Conservation (phyloP, 805 yeast species). For the Debaryomyces prosopidis region DNA sequence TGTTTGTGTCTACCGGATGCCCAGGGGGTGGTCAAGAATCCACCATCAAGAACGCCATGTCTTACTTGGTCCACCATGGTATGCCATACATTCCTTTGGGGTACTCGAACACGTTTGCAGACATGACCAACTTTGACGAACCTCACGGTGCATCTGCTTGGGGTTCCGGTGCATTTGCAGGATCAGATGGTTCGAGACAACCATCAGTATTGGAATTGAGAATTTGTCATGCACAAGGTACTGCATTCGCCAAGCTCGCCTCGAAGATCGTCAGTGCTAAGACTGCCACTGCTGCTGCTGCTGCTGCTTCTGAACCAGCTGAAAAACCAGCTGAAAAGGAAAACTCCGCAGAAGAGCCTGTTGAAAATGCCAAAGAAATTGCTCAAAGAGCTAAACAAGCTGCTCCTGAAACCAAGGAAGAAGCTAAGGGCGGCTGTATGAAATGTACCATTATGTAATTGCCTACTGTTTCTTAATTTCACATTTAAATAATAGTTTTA, state of each 20-base stretch:
- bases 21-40: slow-evolving; percentile 80
- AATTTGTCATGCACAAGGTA: slow-evolving; percentile 69
- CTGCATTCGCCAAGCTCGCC: slow-evolving; percentile 42
- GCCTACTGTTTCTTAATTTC: not conserved
- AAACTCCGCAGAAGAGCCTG: slow-evolving; percentile 6
- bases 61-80: slow-evolving; percentile 74
- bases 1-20: slow-evolving; percentile 70
- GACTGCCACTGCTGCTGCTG: not conserved
- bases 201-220: slow-evolving; percentile 64
- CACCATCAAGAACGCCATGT: slow-evolving; percentile 59
- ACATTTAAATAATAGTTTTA: not conserved
- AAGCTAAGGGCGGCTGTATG: slow-evolving; percentile 12
- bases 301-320: slow-evolving; percentile 1
- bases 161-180: slow-evolving; percentile 85
- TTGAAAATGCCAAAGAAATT: slow-evolving; percentile 6
- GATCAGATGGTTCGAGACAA: slow-evolving; percentile 71
- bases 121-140: slow-evolving; percentile 58
- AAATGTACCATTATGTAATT: slow-evolving; percentile 20
- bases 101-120: slow-evolving; percentile 56
- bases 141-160: slow-evolving; percentile 82
- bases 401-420: slow-evolving; percentile 14
- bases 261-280: slow-evolving; percentile 12
- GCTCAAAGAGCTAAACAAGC: slow-evolving; percentile 10
- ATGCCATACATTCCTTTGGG: slow-evolving; percentile 77
- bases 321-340: too few species aligned